Percentiles rank a stretch among this genome's conserved stretches.
These are phyloP conservation scores for Naganishia vaughanmartiniae DNA, from an alignment of 768 basidiomycete genomes.

Conservation along the genomic window DNA sequence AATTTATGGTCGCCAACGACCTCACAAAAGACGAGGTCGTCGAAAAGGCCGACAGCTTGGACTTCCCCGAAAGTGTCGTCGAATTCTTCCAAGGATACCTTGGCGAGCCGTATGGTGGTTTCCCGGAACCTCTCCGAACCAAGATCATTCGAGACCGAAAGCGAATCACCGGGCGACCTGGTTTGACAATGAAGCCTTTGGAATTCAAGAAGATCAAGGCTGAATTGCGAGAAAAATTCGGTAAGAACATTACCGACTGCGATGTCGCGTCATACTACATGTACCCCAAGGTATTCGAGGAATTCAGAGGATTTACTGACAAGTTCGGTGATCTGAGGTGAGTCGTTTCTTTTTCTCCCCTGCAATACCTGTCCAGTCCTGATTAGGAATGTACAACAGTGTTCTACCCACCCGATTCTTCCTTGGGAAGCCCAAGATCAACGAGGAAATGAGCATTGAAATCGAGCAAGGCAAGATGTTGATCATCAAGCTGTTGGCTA, in stretches of 20 bases:
- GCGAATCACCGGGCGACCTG: conserved; percentile 90
- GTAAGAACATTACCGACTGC: conserved; percentile 85
- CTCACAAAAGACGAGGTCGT: conserved; percentile 82
- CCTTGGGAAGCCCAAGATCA: conserved; percentile 82
- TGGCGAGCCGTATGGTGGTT: conserved; percentile 94
- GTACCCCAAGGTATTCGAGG: conserved; percentile 99
- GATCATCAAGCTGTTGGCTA: conserved; percentile 91
- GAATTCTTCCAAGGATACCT: conserved; percentile 99
- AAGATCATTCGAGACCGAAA: conserved; percentile 89
- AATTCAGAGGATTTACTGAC: conserved; percentile 89
- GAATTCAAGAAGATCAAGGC: conserved; percentile 96
- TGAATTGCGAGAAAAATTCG: conserved; percentile 87
- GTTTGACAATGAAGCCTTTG: conserved; percentile 76
- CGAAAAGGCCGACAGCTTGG: conserved; percentile 78
- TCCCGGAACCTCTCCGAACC: conserved; percentile 93
- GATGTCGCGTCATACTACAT: conserved; percentile 96
- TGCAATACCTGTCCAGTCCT: conserved; percentile 29
- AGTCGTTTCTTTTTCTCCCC: conserved; percentile 38
- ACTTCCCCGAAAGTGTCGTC: conserved; percentile 69
- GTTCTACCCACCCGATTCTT: conserved; percentile 96
- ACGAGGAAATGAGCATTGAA: conserved; percentile 94
- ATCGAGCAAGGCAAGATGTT: conserved; percentile 85
- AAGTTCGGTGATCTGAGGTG: conserved; percentile 93
- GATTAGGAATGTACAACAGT: conserved; percentile 55
- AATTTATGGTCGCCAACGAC: conserved; percentile 97